Evolutionary conservation across 1,284 basidiomycete genomes (phyloP).

Genomic region (Malassezia equina): DNA sequence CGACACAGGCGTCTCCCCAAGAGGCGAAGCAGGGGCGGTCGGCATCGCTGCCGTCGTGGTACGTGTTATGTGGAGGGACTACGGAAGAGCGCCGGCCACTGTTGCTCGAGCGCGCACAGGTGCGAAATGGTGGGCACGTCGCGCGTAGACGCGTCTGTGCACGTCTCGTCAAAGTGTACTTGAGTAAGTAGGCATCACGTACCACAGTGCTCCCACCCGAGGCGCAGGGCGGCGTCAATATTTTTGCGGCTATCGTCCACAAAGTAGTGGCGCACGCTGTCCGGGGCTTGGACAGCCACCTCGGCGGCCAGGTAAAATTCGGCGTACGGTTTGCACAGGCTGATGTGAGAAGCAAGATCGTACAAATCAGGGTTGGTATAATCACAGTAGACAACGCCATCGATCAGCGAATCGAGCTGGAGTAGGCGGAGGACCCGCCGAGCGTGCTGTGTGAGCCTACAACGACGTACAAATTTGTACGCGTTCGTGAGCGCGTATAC

Average conservation of each 20-base stretch:
- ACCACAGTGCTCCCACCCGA: conserved; percentile 39
- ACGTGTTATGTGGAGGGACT: neutral
- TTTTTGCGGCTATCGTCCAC: conserved; percentile 45
- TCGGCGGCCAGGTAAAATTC: conserved; percentile 38
- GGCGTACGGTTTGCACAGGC: conserved; percentile 66
- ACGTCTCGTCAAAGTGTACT: conserved; percentile 34
- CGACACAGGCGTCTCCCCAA: neutral
- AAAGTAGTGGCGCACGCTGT: conserved; percentile 28
- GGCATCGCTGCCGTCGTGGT: neutral
- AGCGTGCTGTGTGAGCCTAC: conserved; percentile 59
- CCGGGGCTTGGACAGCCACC: conserved; percentile 19
- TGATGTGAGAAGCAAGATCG: conserved; percentile 1
- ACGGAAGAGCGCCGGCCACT: conserved; percentile 34
- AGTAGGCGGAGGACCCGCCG: conserved; percentile 67
- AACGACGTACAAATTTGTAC: conserved; percentile 26
- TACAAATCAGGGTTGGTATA: conserved; percentile 59
- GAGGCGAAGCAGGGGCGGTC: neutral
- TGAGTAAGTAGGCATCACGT: neutral
- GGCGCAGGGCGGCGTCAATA: conserved; percentile 29
- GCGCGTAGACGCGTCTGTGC: neutral
- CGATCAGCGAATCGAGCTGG: conserved; percentile 63
- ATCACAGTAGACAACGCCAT: conserved; percentile 71
- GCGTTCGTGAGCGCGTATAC: conserved; percentile 49
- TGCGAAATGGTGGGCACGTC: conserved; percentile 25
- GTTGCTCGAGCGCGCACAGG: conserved; percentile 24